A percentile compares a stretch with the other conserved stretches of the same genome.
phyloP scores from a whole-genome alignment of 2,329 filamentous ascomycete species.

The Microdochium paspali region DNA sequence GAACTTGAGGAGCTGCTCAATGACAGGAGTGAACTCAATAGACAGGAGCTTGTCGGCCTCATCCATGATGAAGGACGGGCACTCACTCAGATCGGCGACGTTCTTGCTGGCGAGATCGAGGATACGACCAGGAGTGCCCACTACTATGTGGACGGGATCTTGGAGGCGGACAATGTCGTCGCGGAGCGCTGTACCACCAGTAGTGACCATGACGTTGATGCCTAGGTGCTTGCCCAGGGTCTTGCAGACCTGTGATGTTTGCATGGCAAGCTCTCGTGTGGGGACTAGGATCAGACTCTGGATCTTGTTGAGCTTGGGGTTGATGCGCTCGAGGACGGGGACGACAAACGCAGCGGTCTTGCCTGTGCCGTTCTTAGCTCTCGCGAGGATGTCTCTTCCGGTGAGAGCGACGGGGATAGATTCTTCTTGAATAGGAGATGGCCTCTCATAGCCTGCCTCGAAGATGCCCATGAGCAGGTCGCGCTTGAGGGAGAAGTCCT shows the following conservation, averaged over 20 bases:
- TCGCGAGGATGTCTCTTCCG: constrained; percentile 86
- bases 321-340: constrained; percentile 88
- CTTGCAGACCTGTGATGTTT: constrained; percentile 99
- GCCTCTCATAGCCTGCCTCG: constrained; percentile 97
- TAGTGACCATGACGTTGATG: constrained; percentile 98
- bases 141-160: constrained; percentile 93
- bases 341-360: constrained; percentile 99
- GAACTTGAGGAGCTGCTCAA: constrained; percentile 90
- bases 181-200: constrained; percentile 86
- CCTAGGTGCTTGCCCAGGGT: constrained; percentile 94
- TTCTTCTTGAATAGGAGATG: constrained; percentile 98
- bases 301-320: constrained; percentile 92
- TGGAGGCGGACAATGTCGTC: constrained; percentile 94
- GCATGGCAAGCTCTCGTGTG: constrained; percentile 91
- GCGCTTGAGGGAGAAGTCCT: constrained; percentile 91
- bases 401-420: constrained; percentile 94
- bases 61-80: constrained; percentile 98
- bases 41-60: constrained; percentile 98
- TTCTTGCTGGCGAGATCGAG: constrained; percentile 93
- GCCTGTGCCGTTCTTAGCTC: constrained; percentile 97
- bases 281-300: constrained; percentile 95
- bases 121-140: constrained; percentile 93
- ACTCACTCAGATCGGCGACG: constrained; percentile 91
- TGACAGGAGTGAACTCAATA: constrained; percentile 91
- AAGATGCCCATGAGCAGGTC: constrained; percentile 98